phyloP scores from a whole-genome alignment of 2,329 filamentous ascomycete genomes.

The Apiospora marii region DNA sequence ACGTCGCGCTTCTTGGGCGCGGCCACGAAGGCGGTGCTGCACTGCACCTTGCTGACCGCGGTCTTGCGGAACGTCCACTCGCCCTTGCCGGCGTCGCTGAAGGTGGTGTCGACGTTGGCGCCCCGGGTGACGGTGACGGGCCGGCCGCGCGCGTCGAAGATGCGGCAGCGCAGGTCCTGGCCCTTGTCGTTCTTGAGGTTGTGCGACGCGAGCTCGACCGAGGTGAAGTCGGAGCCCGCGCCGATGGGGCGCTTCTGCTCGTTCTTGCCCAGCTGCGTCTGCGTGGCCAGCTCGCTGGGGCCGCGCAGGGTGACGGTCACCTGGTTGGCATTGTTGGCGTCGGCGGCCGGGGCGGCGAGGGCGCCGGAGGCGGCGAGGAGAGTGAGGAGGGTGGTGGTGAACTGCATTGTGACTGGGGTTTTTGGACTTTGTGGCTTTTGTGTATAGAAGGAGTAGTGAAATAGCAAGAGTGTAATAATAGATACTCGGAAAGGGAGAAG shows the following conservation, averaged over 20 bases:
- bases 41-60: neutral
- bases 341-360: neutral
- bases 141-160: neutral
- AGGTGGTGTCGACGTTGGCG: constrained; percentile 21
- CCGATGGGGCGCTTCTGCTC: neutral
- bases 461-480: neutral
- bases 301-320: constrained; percentile 8
- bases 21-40: constrained; percentile 20
- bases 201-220: neutral
- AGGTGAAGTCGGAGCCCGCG: neutral
- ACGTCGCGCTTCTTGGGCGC: neutral
- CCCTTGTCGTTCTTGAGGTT: constrained; percentile 20
- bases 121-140: constrained; percentile 12
- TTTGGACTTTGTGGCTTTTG: neutral
- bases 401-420: constrained; percentile 12
- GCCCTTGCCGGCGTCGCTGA: constrained; percentile 22
- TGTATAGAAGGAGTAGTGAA: neutral
- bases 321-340: neutral
- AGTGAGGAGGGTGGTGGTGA: constrained; percentile 2
- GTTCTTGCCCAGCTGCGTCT: constrained; percentile 22
- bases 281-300: neutral
- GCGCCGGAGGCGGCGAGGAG: constrained; percentile 13
- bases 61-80: constrained; percentile 9
- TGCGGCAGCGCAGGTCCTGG: constrained; percentile 22
- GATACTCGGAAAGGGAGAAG: neutral